phyloP scores from a whole-genome alignment of 345 rosid genomes.

The Murraya paniculata region DNA sequence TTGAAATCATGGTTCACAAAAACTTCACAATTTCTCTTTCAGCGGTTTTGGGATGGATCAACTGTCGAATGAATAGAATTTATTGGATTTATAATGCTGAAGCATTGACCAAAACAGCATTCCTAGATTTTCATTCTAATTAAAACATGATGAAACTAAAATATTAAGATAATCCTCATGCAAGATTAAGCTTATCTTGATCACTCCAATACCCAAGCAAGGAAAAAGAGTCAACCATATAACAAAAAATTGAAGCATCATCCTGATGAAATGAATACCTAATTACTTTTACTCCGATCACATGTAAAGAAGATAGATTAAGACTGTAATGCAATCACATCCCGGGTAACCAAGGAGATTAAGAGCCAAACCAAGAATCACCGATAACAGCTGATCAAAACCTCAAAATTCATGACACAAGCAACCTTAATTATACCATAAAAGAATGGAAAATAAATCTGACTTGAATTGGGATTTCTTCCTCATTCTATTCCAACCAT shows the following conservation, averaged over 20 bases:
- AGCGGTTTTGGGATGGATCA: background rate
- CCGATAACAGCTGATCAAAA: slow-evolving; percentile 21
- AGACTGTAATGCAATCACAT: background rate
- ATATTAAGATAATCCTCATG: background rate
- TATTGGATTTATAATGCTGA: background rate
- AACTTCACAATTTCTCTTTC: background rate
- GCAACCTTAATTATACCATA: background rate
- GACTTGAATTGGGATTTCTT: background rate
- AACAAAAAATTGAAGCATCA: slow-evolving; percentile 1
- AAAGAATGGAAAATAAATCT: background rate
- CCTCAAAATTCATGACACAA: slow-evolving; percentile 10
- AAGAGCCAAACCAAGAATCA: slow-evolving; percentile 15
- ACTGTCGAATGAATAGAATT: background rate
- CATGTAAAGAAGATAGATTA: background rate
- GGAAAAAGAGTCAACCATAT: background rate
- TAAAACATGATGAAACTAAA: background rate
- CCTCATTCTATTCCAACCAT: background rate
- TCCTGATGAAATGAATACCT: background rate
- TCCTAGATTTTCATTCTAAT: background rate
- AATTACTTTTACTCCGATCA: background rate
- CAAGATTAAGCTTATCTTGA: background rate
- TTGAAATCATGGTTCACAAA: background rate
- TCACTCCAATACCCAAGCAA: background rate
- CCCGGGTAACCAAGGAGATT: background rate
- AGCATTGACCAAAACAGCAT: background rate